phyloP scores from a whole-genome alignment of 1,284 basidiomycete species.

The Mycena citricolor region DNA sequence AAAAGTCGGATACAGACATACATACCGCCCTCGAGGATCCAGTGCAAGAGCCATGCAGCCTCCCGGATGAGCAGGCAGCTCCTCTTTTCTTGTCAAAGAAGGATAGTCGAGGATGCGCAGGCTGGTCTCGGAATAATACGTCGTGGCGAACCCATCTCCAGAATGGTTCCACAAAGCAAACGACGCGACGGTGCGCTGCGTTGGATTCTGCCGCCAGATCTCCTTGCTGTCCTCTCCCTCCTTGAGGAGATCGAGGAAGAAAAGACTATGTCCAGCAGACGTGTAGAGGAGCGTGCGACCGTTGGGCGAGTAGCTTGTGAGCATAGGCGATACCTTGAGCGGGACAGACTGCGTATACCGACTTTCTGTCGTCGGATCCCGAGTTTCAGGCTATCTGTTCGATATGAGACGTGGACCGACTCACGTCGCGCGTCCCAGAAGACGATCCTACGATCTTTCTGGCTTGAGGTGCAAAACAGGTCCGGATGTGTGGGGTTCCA shows the following conservation, averaged over 20 bases:
- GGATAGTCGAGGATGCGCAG: conserved; percentile 70
- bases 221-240: conserved; percentile 58
- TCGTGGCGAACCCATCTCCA: conserved; percentile 67
- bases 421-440: conserved; percentile 83
- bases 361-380: conserved; percentile 55
- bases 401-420: conserved; percentile 30
- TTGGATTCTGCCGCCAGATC: conserved; percentile 54
- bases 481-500: conserved; percentile 84
- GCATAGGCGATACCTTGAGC: conserved; percentile 56
- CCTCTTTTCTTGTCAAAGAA: conserved; percentile 53
- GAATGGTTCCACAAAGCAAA: conserved; percentile 70
- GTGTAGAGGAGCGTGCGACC: conserved; percentile 65
- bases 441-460: conserved; percentile 68
- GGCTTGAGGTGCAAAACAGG: conserved; percentile 73
- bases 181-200: conserved; percentile 52
- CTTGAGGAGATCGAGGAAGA: conserved; percentile 55
- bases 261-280: conserved; percentile 55
- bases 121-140: conserved; percentile 58
- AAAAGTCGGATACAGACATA: conserved; percentile 26
- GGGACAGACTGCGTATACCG: conserved; percentile 58
- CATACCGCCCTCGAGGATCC: conserved; percentile 67
- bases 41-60: conserved; percentile 72
- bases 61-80: conserved; percentile 68
- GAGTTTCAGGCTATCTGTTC: too few relatives aligned
- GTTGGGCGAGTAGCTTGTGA: conserved; percentile 70